These are phyloP conservation scores for Candida ascalaphidarum DNA, from an alignment of 805 yeast species.

Conservation along the genomic window DNA sequence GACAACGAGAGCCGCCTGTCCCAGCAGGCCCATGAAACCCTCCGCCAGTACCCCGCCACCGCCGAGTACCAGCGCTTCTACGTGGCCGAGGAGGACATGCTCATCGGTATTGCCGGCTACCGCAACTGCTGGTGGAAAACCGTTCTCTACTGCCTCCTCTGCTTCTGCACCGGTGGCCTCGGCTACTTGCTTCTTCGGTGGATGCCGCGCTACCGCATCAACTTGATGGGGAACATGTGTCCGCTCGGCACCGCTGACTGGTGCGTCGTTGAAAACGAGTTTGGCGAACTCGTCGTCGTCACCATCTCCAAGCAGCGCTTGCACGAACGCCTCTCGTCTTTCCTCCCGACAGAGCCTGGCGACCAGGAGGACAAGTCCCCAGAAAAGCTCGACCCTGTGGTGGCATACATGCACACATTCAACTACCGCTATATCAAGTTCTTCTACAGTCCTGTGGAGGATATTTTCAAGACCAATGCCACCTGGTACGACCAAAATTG, in stretches of 20 bases:
- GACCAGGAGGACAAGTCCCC: conserved; percentile 10
- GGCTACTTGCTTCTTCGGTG: conserved; percentile 71
- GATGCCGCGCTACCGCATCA: conserved; percentile 72
- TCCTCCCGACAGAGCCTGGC: conserved; percentile 31
- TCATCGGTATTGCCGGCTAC: conserved; percentile 92
- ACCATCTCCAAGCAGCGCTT: conserved; percentile 52
- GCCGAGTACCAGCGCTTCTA: conserved; percentile 71
- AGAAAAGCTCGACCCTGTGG: conserved; percentile 48
- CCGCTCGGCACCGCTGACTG: conserved; percentile 83
- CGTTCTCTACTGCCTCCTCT: conserved; percentile 42
- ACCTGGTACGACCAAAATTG: conserved; percentile 85
- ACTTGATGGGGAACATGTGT: conserved; percentile 52
- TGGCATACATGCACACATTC: conserved; percentile 64
- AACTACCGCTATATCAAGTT: conserved; percentile 78
- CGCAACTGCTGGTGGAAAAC: conserved; percentile 40
- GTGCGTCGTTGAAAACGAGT: conserved; percentile 90
- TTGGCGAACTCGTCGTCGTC: conserved; percentile 69
- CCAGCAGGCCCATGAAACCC: too few species aligned
- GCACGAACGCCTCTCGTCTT: conserved; percentile 63
- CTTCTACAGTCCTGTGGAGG: conserved; percentile 81
- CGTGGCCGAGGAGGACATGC: conserved; percentile 87
- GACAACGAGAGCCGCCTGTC: background rate
- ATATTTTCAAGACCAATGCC: conserved; percentile 71
- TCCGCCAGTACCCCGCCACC: conserved; percentile 17
- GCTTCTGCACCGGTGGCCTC: conserved; percentile 58